Evolutionary conservation across 257 asterid genomes (phyloP), one percentile per base, ranked within the genome.

Genomic region (Penstemon davidsonii): DNA sequence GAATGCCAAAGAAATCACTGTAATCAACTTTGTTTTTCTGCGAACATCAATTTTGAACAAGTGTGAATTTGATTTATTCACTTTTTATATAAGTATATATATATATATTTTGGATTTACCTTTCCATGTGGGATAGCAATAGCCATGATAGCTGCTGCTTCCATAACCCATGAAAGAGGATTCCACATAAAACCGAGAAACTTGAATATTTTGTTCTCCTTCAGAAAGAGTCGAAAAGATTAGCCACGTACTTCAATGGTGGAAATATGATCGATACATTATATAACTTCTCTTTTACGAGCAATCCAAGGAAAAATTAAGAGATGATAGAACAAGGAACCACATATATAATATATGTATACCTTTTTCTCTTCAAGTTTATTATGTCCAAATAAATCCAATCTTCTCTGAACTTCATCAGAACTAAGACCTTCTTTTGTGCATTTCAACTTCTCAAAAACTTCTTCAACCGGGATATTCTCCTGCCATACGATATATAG

Each of bases 111-210:
- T 6, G 56, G 62, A 38, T 55, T 38, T 74, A 85, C 92, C 79
- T 75, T 70, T 74, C 93, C 93, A 67, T 88, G 85, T 9, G 96
- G 86, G 69, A 86, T 49, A 6, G 64, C 80, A 50, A 88, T 88
- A 36, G 96, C 96, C 46, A 88, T 82, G 65, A 88, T 57, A 6
- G 96, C 96, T n/a, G 96, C 96, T 13, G 80, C 78, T 55, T 86
- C 96, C 96, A 88, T 86, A 25, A 86, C 93, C 96, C 96, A 88
- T 37, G 96, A 88, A 38, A 86, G 62, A 5, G 92, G 96, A 33
- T 88, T 88, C 96, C 96, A 88, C 92, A 88, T 88, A 52, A 88
- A 88, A 3, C 96, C 96, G 11, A 88, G 76, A 80, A 88, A 88
- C 66, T 84, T 88, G 18, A 88, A 79, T 25, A 86, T 3, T 69